phyloP scores from a whole-genome alignment of 1,284 basidiomycete species.

The Rhodotorula sp. region DNA sequence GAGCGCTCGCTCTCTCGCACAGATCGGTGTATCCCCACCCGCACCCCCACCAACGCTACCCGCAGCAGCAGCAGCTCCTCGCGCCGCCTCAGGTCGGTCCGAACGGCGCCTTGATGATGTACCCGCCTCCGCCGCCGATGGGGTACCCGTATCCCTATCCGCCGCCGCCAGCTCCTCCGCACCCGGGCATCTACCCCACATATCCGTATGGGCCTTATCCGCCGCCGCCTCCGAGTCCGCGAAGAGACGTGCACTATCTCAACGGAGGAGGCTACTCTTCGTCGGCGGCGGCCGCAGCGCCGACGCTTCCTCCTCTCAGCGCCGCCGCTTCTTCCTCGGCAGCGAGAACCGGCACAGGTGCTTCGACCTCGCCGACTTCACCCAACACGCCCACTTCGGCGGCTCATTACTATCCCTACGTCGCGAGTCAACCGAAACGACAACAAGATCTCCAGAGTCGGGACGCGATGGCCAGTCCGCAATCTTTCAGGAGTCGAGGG shows the following conservation, averaged over 20 bases:
- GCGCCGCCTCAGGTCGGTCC: background rate
- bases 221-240: background rate
- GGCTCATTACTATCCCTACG: constrained; percentile 32
- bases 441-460: background rate
- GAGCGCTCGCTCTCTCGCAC: background rate
- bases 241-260: background rate
- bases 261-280: background rate
- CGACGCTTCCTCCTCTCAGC: background rate
- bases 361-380: constrained; percentile 12
- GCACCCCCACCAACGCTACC: background rate
- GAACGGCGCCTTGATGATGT: constrained; percentile 4
- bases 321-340: constrained; percentile 6
- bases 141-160: constrained; percentile 1
- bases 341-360: background rate
- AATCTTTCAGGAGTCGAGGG: constrained; percentile 18
- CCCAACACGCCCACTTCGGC: constrained; percentile 22
- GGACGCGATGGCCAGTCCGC: constrained; percentile 28
- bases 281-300: background rate
- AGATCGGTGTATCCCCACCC: background rate
- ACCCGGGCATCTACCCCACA: background rate
- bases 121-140: background rate
- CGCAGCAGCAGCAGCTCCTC: background rate
- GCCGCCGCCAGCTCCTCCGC: background rate
- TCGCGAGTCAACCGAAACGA: constrained; percentile 18
- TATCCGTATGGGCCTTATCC: constrained; percentile 6